Evolutionary conservation across 371 early-diverging fungal genomes (phyloP).

Genomic region (Mucor indicus): DNA sequence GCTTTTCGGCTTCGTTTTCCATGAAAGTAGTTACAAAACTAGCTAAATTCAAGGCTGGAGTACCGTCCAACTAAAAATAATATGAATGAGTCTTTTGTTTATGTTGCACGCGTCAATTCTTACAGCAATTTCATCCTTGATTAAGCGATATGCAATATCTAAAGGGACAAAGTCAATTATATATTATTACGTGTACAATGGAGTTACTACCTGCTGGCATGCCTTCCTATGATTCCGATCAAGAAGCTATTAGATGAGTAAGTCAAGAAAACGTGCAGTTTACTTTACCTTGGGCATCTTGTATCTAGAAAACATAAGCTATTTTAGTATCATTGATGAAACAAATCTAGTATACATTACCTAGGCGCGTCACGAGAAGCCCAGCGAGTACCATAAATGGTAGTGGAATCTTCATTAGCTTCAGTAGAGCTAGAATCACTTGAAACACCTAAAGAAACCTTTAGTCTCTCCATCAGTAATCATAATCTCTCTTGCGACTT

Average conservation of each 20-base stretch:
- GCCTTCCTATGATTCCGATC: slow-evolving; percentile 21
- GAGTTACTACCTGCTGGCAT: slow-evolving; percentile 38
- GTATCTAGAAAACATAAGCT: slow-evolving; percentile 33
- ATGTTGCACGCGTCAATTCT: too few relatives aligned
- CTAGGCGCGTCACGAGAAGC: slow-evolving; percentile 40
- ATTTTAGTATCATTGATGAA: too few relatives aligned
- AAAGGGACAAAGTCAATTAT: too few relatives aligned
- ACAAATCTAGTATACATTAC: too few relatives aligned
- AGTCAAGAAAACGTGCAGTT: background rate
- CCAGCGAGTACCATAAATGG: slow-evolving; percentile 46
- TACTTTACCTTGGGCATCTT: slow-evolving; percentile 38
- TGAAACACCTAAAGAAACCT: background rate
- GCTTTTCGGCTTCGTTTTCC: slow-evolving; percentile 66
- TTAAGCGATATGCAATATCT: slow-evolving; percentile 46
- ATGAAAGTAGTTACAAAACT: slow-evolving; percentile 67
- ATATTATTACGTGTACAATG: background rate
- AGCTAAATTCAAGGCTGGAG: slow-evolving; percentile 73
- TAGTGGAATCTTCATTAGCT: background rate
- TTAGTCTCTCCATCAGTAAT: background rate
- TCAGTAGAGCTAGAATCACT: background rate
- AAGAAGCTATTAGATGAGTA: background rate
- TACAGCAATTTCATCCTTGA: slow-evolving; percentile 44
- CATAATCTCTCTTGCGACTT: background rate
- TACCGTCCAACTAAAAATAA: slow-evolving; percentile 56
- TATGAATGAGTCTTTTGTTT: background rate